phyloP scores from a whole-genome alignment of 1,139 yeast species.

The Zygoascus sp. region DNA sequence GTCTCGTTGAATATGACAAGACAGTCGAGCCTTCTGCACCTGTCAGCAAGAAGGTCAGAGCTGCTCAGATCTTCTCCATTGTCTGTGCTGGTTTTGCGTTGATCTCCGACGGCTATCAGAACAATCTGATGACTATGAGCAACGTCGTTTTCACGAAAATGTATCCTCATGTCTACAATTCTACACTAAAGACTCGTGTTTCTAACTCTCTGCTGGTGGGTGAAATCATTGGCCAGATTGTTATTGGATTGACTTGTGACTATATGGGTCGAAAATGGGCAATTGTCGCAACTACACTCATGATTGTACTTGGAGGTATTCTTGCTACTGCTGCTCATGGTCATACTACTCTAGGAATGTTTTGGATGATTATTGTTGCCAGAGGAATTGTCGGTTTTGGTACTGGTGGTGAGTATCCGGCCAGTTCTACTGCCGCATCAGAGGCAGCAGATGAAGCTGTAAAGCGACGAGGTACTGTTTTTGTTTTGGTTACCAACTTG shows the following conservation, averaged over 20 bases:
- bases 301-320: conserved; percentile 53
- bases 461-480: conserved; percentile 59
- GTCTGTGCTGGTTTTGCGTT: conserved; percentile 56
- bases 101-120: conserved; percentile 61
- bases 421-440: conserved; percentile 62
- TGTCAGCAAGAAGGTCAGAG: conserved; percentile 1
- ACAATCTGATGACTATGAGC: conserved; percentile 56
- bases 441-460: conserved; percentile 71
- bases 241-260: conserved; percentile 53
- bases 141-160: conserved; percentile 46
- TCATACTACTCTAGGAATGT: conserved; percentile 48
- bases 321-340: conserved; percentile 60
- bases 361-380: conserved; percentile 68
- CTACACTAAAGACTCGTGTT: conserved; percentile 49
- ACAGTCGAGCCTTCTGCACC: neutral
- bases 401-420: conserved; percentile 74
- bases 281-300: conserved; percentile 49
- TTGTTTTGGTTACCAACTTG: conserved; percentile 62
- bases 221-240: conserved; percentile 54
- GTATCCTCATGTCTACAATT: conserved; percentile 44
- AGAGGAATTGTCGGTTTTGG: conserved; percentile 70
- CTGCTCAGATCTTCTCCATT: conserved; percentile 39
- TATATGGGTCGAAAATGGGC: conserved; percentile 56
- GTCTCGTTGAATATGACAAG: neutral
- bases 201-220: conserved; percentile 58